These are phyloP conservation scores for Didymella pinodella DNA, from an alignment of 2,329 filamentous ascomycete species.

Conservation along the genomic window DNA sequence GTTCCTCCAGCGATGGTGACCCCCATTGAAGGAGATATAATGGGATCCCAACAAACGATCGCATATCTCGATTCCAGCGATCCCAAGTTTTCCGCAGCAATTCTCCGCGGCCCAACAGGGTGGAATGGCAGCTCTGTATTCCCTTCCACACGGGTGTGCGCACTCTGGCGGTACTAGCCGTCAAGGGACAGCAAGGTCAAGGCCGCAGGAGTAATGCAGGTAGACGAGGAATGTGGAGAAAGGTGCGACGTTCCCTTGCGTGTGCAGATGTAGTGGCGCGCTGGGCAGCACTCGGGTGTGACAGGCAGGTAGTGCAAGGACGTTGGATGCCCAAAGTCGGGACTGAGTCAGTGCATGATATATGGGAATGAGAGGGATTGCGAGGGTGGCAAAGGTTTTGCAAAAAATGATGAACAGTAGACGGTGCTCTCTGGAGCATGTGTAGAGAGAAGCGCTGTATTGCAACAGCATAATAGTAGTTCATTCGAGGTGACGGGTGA, in stretches of 20 bases:
- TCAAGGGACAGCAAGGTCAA: not conserved
- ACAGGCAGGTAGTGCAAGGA: constrained; percentile 1
- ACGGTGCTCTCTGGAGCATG: not conserved
- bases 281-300: constrained; percentile 10
- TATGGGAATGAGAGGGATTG: not conserved
- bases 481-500: constrained; percentile 4
- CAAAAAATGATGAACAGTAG: not conserved
- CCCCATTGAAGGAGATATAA: too few species aligned
- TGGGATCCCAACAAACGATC: too few species aligned
- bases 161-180: not conserved
- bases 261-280: constrained; percentile 9
- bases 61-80: too few species aligned
- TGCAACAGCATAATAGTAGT: constrained; percentile 5
- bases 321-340: constrained; percentile 4
- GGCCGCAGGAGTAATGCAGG: not conserved
- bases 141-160: not conserved
- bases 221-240: constrained; percentile 10
- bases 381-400: not conserved
- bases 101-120: not conserved
- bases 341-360: constrained; percentile 2
- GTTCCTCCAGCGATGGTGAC: not conserved
- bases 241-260: constrained; percentile 10
- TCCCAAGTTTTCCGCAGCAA: not conserved
- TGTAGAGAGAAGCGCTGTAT: not conserved
- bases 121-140: constrained; percentile 5